Conservation (phyloP, 2,329 filamentous ascomycete species). For the Pseudopyricularia javanii region DNA sequence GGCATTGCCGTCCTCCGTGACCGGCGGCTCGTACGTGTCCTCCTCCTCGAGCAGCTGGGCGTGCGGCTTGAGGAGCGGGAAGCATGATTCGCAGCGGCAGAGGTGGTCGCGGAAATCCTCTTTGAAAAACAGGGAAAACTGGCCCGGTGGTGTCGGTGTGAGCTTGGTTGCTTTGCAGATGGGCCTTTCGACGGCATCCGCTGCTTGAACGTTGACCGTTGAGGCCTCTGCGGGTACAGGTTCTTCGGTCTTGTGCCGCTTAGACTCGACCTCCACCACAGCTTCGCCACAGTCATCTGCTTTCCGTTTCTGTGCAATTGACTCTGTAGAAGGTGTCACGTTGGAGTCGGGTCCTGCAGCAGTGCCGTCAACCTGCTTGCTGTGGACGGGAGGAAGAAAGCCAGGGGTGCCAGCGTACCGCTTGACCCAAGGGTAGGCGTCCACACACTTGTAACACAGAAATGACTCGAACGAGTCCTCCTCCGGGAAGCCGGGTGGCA, state of each 20-base stretch:
- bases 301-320: conserved; percentile 44
- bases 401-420: conserved; percentile 68
- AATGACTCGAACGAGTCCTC: conserved; percentile 86
- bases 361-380: conserved; percentile 12
- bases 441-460: conserved; percentile 87
- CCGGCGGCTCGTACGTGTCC: conserved; percentile 82
- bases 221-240: conserved; percentile 1
- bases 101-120: conserved; percentile 68
- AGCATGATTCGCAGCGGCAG: conserved; percentile 76
- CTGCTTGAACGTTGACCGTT: conserved; percentile 3
- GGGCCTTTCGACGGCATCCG: not conserved
- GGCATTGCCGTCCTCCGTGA: conserved; percentile 50
- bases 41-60: conserved; percentile 86
- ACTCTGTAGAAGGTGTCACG: not conserved
- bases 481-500: conserved; percentile 74
- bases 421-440: conserved; percentile 85
- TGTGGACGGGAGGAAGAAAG: conserved; percentile 64
- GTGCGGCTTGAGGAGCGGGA: conserved; percentile 56
- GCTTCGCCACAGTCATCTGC: conserved; percentile 37
- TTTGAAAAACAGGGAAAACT: conserved; percentile 73
- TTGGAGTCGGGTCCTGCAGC: conserved; percentile 4
- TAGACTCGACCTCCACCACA: conserved; percentile 22
- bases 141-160: conserved; percentile 37
- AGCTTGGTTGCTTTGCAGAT: conserved; percentile 51
- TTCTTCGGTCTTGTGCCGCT: conserved; percentile 39